Evolutionary conservation across 2,329 filamentous ascomycete species (phyloP).

Genomic region (Penicillium sp.): DNA sequence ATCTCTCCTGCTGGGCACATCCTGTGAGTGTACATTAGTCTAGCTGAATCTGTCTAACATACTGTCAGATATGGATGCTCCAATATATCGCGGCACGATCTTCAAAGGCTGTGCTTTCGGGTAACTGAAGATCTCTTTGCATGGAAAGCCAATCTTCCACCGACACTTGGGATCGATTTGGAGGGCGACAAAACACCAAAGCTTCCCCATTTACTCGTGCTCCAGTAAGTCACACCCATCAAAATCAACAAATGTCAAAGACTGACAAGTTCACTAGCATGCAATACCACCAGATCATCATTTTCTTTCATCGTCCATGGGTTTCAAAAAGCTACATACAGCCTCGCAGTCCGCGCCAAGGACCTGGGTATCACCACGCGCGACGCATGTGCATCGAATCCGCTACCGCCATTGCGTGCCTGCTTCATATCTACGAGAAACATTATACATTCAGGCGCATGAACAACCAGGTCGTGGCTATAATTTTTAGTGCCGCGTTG

Average conservation of each 20-base stretch:
- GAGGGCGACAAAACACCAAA: constrained; percentile 30
- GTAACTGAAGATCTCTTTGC: constrained; percentile 37
- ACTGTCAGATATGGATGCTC: constrained; percentile 33
- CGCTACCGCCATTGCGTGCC: constrained; percentile 36
- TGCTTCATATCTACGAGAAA: constrained; percentile 40
- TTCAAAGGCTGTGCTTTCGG: constrained; percentile 33
- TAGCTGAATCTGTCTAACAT: constrained; percentile 10
- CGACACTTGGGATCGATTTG: constrained; percentile 34
- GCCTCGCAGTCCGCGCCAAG: constrained; percentile 38
- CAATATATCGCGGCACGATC: constrained; percentile 35
- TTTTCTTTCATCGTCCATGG: constrained; percentile 43
- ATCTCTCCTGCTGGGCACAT: constrained; percentile 42
- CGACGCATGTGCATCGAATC: constrained; percentile 42
- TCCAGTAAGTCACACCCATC: constrained; percentile 30
- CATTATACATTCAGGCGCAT: constrained; percentile 41
- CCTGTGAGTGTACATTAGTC: constrained; percentile 24
- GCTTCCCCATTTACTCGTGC: constrained; percentile 39
- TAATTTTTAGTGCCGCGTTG: constrained; percentile 42
- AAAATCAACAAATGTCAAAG: neutral
- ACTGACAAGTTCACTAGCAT: constrained; percentile 26
- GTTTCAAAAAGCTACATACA: constrained; percentile 42
- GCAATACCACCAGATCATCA: constrained; percentile 43
- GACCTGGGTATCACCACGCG: constrained; percentile 42
- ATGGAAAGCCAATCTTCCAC: constrained; percentile 40
- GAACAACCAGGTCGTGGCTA: constrained; percentile 42